Evolutionary conservation across 805 yeast genomes (phyloP).

Genomic region (Blastobotrys chiropterorum): DNA sequence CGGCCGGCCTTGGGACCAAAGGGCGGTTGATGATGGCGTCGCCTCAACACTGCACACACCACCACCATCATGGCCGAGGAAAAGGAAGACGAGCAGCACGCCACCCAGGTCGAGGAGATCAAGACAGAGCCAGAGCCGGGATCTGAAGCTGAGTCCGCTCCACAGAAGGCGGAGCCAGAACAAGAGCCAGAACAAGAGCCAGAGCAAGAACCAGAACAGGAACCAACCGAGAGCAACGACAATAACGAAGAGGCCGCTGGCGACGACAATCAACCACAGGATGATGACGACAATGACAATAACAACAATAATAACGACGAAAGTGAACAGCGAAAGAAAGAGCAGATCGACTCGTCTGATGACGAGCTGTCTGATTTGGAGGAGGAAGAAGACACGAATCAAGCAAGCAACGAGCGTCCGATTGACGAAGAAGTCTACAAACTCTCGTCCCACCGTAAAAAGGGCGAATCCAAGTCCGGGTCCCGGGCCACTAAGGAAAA

Average conservation of each 20-base stretch:
- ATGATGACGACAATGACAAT: not conserved
- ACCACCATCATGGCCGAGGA: too few relatives aligned
- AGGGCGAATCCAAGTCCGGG: constrained; percentile 13
- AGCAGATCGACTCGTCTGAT: constrained; percentile 12
- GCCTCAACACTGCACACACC: not conserved
- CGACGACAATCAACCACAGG: not conserved
- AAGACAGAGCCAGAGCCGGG: not conserved
- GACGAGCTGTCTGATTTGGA: constrained; percentile 35
- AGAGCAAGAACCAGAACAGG: not conserved
- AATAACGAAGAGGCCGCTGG: constrained; percentile 2
- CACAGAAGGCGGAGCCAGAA: not conserved
- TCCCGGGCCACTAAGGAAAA: constrained; percentile 16
- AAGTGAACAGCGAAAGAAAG: not conserved
- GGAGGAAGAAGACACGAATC: constrained; percentile 32
- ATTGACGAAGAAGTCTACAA: constrained; percentile 37
- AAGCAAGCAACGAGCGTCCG: constrained; percentile 26
- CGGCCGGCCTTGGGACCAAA: not conserved
- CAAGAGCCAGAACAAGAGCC: not conserved
- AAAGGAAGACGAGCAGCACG: not conserved
- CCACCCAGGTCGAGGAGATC: not conserved
- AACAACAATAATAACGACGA: not conserved
- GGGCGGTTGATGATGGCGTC: not conserved
- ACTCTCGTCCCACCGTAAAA: constrained; percentile 31
- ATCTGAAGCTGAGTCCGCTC: not conserved
- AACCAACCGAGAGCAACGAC: not conserved